Conservation (phyloP, 139 green algal species). For the Microglena sp. region DNA sequence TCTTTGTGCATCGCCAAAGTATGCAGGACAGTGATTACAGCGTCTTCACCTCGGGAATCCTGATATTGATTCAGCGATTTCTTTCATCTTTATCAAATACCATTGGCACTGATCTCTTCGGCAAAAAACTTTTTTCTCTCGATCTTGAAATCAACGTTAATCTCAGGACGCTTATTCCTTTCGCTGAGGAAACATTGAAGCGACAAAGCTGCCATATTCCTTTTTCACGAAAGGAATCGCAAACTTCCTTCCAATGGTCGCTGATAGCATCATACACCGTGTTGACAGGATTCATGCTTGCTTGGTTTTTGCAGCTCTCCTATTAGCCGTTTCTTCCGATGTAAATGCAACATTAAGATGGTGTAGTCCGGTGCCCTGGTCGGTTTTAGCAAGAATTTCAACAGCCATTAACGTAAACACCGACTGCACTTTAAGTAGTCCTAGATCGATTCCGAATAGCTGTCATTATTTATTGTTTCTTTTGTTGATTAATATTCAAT, state of each 20-base stretch:
- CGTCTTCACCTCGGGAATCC: constrained; percentile 72
- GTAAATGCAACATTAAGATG: constrained; percentile 95
- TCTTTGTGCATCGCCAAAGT: constrained; percentile 92
- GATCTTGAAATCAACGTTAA: neutral
- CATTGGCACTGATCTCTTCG: constrained; percentile 43
- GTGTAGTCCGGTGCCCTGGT: constrained; percentile 91
- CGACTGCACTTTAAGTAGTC: constrained; percentile 92
- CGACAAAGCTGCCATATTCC: constrained; percentile 85
- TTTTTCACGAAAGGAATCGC: constrained; percentile 83
- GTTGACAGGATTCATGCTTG: constrained; percentile 68
- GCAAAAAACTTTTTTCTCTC: constrained; percentile 1
- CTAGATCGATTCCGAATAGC: constrained; percentile 21
- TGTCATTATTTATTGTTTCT: neutral
- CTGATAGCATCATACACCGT: constrained; percentile 97
- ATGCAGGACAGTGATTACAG: constrained; percentile 87
- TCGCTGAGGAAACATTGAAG: constrained; percentile 86
- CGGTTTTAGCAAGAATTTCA: constrained; percentile 95
- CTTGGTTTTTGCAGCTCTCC: constrained; percentile 94
- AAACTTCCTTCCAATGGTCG: constrained; percentile 78
- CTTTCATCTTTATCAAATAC: constrained; percentile 68
- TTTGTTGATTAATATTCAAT: neutral
- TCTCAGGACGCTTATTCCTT: constrained; percentile 54
- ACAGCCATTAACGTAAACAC: constrained; percentile 92
- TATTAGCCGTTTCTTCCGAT: constrained; percentile 86
- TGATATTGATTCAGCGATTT: constrained; percentile 68